Base-by-base conservation (phyloP, 495 filamentous ascomycete genomes). In the Penicillium canariense region DNA sequence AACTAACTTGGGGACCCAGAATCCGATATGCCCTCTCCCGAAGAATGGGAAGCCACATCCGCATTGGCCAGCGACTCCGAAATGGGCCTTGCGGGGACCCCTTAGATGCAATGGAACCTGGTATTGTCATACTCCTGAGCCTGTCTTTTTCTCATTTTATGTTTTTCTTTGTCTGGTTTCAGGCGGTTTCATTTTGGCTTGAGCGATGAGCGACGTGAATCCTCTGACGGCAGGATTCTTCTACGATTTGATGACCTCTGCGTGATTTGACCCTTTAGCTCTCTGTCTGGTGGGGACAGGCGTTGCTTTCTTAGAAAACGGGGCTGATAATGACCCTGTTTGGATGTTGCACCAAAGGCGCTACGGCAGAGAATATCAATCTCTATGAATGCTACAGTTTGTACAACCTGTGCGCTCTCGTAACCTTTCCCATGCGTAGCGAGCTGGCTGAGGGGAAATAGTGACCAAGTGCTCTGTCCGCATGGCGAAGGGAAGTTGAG, bases 31-130 rank as follows among this genome's bases (percentile, higher is more conserved):
- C 60, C 66, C 54, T 76, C 72, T 48, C 52, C 67, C 44, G 73
- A 77, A 32, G 73, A 75, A 56, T 77, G 75, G 75, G 75, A 76
- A 52, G 69, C 72, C 26, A 68, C 72, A 31, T 77, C 73, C n/a
- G 59, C 58, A 18, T 59, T 77, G 56, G 72, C 67, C 18, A 75
- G 70, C 30, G 75, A 76, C 58, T 76, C 73, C 15, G 75, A 77
- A 23, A 62, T 71, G 57, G 72, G 73, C 18, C 45, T 73, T 27
- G 65, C 59, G n/a, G 71, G 67, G 22, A 65, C 69, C 32, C 73
- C 73, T 35, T 75, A 57, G 55, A 40, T 10, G 18, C 22, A 28
- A 40, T 15, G 15, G 25, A 31, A 48, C 2, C 34, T 20, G 8
- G 10, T 17, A 3, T 20, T 1, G 15, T 39, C 5, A 11, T 18